Conservation (phyloP, 345 rosid genomes). For the Lagerstroemia speciosa region DNA sequence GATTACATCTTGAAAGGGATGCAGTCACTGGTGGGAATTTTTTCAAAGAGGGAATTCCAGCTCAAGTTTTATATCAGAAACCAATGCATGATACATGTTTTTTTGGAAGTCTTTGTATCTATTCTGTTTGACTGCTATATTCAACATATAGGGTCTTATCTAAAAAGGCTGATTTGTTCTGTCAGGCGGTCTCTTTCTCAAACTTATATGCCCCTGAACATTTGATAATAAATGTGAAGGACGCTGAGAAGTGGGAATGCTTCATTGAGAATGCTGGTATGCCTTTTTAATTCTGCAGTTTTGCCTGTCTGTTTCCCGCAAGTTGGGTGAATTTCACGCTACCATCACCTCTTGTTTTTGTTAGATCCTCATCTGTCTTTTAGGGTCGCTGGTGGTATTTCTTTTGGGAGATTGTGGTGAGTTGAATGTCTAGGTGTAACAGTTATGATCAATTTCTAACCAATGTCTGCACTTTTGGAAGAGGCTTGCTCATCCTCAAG, state of each 20-base stretch:
- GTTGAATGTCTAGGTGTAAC: too few relatives aligned
- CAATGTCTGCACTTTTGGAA: too few relatives aligned
- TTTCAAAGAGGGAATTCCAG: too few relatives aligned
- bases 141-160: neutral
- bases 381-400: neutral
- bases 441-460: too few relatives aligned
- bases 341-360: neutral
- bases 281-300: neutral
- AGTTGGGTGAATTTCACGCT: neutral
- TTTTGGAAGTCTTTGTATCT: too few relatives aligned
- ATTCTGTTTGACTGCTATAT: accelerated
- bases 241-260: constrained; percentile 89
- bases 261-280: constrained; percentile 81
- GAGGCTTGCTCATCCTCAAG: neutral
- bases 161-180: neutral
- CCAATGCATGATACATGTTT: too few relatives aligned
- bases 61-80: too few relatives aligned
- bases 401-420: neutral
- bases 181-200: constrained; percentile 71
- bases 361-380: neutral
- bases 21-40: too few relatives aligned
- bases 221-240: constrained; percentile 72
- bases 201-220: constrained; percentile 95
- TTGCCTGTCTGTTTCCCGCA: neutral
- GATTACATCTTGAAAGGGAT: too few relatives aligned